Evolutionary conservation across 331 rosid species (phyloP), one percentile per base, ranked within the genome.

Genomic region (Acacia pycnantha): DNA sequence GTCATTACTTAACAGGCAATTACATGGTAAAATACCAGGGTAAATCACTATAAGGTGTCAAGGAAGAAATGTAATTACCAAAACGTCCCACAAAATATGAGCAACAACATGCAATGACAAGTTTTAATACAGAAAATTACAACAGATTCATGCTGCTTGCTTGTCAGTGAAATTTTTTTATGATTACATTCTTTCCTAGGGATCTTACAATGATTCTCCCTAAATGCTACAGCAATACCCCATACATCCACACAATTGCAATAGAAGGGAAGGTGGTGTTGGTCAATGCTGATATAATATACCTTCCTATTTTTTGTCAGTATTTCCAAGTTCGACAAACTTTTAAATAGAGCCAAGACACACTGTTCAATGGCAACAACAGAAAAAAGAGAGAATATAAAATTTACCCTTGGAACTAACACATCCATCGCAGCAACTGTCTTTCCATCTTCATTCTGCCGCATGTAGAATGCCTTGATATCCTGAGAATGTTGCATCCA

Each of bases 361-460:
- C 73, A 41, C 33, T 19, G 47, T 37, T 82, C 37, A 11, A 70
- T 53, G 48, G 31, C 75, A 19, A 59, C 16, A 80, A 54, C 33
- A 77, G 46, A 8, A 70, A 50, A 8, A 41, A 7, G 56, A 7
- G 56, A 53, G 11, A 33, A 75, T 81, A 54, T 8, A 48, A 70
- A 64, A 26, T 40, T 86, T 91, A 95, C 98, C 98, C 81, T 88
- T 74, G 99, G 99, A 80, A 95, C 98, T 91, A 95, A 77, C 94
- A 95, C 79, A 86, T 95, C 99, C 99, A 95, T 95, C 40, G 99
- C 99, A 2, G 99, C 99, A 54, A 95, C 98, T 77, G 99, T 95
- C 85, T 83, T 95, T 61, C 91, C 97, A 79, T 95, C 99, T 62
- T 93, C 98, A 89, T 95, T 95, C 84, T 88, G 94, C 80, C 99